Evolutionary conservation across 768 basidiomycete species (phyloP), one percentile per base, ranked within the genome.

Genomic region (Asterophora lycoperdoides): DNA sequence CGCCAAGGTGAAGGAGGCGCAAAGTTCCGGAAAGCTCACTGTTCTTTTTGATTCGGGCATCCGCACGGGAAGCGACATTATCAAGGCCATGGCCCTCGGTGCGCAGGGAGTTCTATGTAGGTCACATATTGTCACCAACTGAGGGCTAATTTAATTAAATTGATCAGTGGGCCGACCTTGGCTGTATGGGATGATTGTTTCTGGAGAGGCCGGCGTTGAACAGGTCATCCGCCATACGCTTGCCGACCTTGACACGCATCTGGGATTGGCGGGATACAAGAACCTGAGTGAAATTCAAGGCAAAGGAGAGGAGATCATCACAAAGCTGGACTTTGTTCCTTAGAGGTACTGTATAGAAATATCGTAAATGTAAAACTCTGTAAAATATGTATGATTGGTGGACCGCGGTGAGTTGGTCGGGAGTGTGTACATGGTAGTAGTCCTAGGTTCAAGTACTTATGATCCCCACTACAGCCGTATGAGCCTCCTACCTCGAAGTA

Each of bases 51-150:
- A 86, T 60, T 91, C 83, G 43, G 90, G 92, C 6, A 84, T 93
- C 50, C 80, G 92, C 37, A 87, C 84, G 0, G 92, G 89, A 9
- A 79, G 81, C 37, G 93, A 95, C 53, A 79, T 93, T 39, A 74
- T 91, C 65, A 89, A 89, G 64, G 92, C 93, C 0, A 66, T 93
- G 23, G 90, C 90, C 1, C 72, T 94, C 0, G 91, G 93, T 35
- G 92, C 93, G 7, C 84, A 93, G 56, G 89, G 73, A 7, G 82
- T 93, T 13, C 64, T 93, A 15, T 71, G 82, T 89, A 55, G 56
- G 86, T 75, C 23, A 46, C 37, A 34, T 47, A 28, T 7, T 29
- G 18, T 33, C 47, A 23, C 11, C 43, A 38, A 28, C 45, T 32
- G 44, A 29, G 38, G 28, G 32, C 26, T 23, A 37, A 40, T 29